Evolutionary conservation across 2,329 filamentous ascomycete species (phyloP), one percentile per base, ranked within the genome.

Genomic region (Monilinia fructigena): DNA sequence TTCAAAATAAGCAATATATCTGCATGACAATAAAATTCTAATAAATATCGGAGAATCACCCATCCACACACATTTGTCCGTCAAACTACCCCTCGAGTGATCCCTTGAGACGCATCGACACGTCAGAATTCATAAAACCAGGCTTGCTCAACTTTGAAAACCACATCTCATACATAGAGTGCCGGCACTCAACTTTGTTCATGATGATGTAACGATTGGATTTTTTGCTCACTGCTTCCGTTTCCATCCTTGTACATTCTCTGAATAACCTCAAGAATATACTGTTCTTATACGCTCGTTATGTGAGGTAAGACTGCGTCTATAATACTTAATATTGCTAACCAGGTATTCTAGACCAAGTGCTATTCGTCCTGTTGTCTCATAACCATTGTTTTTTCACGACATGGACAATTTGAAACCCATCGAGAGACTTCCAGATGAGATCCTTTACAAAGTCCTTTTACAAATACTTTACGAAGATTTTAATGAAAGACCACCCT

Each of bases 101-200:
- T 65, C 38, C 63, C 52, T 65, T 6, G 31, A 60, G 26, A 65
- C 42, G 55, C 63, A 65, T 58, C 63, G 55, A 65, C 55, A 65
- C 55, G 63, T 65, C 63, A 65, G 63, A 65, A 52, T 52, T 65
- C 63, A 65, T 60, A 60, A 65, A 65, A 65, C 63, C 55, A 53
- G 35, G 31, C 55, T 42, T 45, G 55, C 55, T 65, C 31, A 28
- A 45, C 55, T 23, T 50, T 38, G 58, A 50, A 55, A 38, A 60
- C 26, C 45, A 31, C 23, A 60, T 45, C 11, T 26, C 45, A n/a
- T 65, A 60, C 63, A 65, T 53, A 65, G 63, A 60, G 63, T 65
- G 63, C 55, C 47, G 63, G 63, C 63, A 60, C 63, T 65, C 55
- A 42, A 45, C 8, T 26, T 31, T 55, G 35, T 35, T 59, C 63